phyloP scores from a whole-genome alignment of 2,329 filamentous ascomycete genomes.

The Orbilia ellipsospora region DNA sequence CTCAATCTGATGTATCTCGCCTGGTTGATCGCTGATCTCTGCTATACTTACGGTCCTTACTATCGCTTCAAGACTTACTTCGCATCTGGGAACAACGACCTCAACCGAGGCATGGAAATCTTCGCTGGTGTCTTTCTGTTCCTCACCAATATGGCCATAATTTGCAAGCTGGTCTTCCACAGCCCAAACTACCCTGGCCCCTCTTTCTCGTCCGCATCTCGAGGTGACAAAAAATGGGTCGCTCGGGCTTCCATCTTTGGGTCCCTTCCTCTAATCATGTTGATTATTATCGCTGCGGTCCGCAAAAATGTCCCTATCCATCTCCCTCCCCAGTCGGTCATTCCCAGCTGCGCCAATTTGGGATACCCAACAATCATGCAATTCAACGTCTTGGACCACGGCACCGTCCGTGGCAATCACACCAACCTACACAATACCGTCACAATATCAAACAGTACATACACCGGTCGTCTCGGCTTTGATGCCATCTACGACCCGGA shows the following conservation, averaged over 20 bases:
- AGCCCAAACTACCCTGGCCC: conserved; percentile 42
- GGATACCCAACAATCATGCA: conserved; percentile 41
- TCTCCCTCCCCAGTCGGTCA: conserved; percentile 6
- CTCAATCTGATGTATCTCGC: conserved; percentile 48
- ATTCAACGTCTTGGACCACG: conserved; percentile 48
- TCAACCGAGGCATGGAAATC: conserved; percentile 53
- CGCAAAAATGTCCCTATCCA: conserved; percentile 31
- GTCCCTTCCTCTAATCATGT: conserved; percentile 41
- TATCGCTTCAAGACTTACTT: conserved; percentile 50
- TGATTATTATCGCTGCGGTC: conserved; percentile 44
- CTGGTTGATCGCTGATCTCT: conserved; percentile 49
- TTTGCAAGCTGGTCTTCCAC: conserved; percentile 49
- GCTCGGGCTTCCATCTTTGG: conserved; percentile 48
- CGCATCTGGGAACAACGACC: conserved; percentile 17
- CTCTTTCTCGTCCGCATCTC: conserved; percentile 37
- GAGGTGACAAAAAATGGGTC: conserved; percentile 52
- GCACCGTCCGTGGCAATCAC: conserved; percentile 37
- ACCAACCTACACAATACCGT: conserved; percentile 28
- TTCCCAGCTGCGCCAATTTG: conserved; percentile 36
- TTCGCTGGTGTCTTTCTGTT: conserved; percentile 53
- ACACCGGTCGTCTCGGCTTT: conserved; percentile 21
- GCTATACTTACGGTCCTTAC: conserved; percentile 49
- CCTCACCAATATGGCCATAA: conserved; percentile 48
- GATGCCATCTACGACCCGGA: conserved; percentile 46
- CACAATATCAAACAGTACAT: conserved; percentile 28